Evolutionary conservation across 768 basidiomycete species (phyloP), one percentile per base, ranked within the genome.

Genomic region (Nidularia pulvinata): DNA sequence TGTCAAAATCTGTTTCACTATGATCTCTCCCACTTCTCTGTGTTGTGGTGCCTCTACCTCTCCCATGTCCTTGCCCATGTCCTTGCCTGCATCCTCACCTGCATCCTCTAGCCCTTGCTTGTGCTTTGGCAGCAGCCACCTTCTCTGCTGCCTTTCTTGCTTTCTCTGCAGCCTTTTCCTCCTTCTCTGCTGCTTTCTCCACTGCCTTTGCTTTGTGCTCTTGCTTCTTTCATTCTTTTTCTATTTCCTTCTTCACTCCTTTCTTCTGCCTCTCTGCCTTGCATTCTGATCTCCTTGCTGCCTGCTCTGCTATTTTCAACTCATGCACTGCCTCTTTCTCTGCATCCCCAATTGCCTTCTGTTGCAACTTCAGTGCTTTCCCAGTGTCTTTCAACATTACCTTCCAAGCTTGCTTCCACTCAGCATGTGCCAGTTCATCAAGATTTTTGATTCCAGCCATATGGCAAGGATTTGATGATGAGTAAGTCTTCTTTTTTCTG

Each of bases 391-490:
- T 50, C 37, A 55, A 42, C 3, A 32, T 30, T 5, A n/a, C 43
- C 36, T 50, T 19, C 50, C 49, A 59, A 11, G 48, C 36, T 43
- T 32, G 46, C 37, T 50, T 47, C 30, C 33, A 51, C 33, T 59
- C 49, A 7, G 44, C 37, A 45, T 52, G 33, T 47, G 61, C 52
- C 33, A 64, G 57, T 19, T 53, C 53, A 0, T 49, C 55, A 5
- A 65, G 37, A 7, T 47, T 60, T 50, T 68, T 60, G 1, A 30
- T 50, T 2, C 42, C 22, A 4, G 64, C 66, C 61, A 68, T 60
- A 46, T 66, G 65, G 1, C 53, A 50, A 13, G 62, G 56, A 39
- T 52, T 49, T 51, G 57, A 46, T 1, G 56, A 54, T 4, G 51
- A 39, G 25, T 46, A 6, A 54, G 47, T 25, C 49, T 51, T 4